Base-by-base conservation (phyloP, 2,329 filamentous ascomycete genomes). In the Tolypocladium album region DNA sequence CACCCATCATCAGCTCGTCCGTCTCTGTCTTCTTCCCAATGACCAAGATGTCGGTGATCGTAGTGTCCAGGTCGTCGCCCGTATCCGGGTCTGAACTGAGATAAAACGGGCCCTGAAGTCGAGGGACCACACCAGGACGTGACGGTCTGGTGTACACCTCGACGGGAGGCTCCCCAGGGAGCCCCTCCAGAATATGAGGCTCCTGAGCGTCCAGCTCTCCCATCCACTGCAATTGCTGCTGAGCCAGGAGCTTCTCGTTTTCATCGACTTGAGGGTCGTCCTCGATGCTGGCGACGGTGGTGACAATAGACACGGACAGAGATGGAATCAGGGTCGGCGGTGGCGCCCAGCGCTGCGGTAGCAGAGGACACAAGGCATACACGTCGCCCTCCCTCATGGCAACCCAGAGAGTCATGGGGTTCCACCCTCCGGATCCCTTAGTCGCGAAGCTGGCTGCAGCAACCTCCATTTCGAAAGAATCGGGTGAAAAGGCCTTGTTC, bases 321-420 rank as follows among this genome's bases (percentile, higher is more conserved):
- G 91, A 92, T 2, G 92, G 89, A 17, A 96, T 85, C 39, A 94
- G 79, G 0, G 88, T 88, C 1, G 87, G 82, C 17, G 88, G 86
- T 31, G 88, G 86, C 31, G 89, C 85, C 92, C 93, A 97, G 67
- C 88, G 90, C 58, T 86, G 86, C 0, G 94, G 94, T 39, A 99
- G 78, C 47, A 99, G 80, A 1, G 94, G 94, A 70, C 92, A 97
- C 11, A 99, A 78, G 1, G 93, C 92, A 69, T 99, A 99, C 7
- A 97, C 83, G 69, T 97, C 92, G 4, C 94, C 94, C 61, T 91
- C 89, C 43, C 86, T 85, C 89, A 97, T 99, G n/a, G 92, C 92
- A 58, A 97, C 78, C 90, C 93, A 99, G 13, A 99, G 79, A 0
- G 94, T 97, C 89, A 97, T 97, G 12, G 92, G 86, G 9, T 92